These are phyloP conservation scores for Schizosaccharomyces osmophilus DNA, from an alignment of 805 yeast genomes.

Conservation along the genomic window DNA sequence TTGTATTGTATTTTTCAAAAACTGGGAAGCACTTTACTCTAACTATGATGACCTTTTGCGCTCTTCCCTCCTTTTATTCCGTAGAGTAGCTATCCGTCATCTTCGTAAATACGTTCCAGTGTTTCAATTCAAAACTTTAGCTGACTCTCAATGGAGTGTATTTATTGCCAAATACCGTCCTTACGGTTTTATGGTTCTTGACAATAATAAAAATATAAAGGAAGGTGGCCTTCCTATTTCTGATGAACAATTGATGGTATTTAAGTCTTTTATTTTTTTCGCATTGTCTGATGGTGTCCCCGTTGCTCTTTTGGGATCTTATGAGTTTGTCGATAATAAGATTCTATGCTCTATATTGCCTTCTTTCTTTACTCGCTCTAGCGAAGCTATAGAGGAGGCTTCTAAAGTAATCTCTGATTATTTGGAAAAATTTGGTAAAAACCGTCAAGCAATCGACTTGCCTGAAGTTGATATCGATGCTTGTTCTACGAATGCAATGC, in stretches of 20 bases:
- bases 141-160: conserved; percentile 1
- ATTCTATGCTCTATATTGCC: neutral
- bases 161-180: conserved; percentile 1
- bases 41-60: neutral
- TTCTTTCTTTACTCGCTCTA: neutral
- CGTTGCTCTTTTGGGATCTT: neutral
- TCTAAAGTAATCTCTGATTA: neutral
- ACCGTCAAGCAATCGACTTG: neutral
- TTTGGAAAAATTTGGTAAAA: neutral
- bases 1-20: neutral
- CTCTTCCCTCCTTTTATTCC: neutral
- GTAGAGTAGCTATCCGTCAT: neutral
- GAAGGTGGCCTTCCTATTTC: neutral
- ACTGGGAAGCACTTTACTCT: neutral
- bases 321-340: neutral
- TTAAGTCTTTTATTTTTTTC: neutral
- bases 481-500: neutral
- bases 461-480: neutral
- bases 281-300: neutral
- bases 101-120: neutral
- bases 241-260: neutral
- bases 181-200: neutral
- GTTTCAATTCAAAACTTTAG: neutral
- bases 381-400: neutral
- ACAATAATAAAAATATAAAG: neutral